Conservation (phyloP, 2,329 filamentous ascomycete genomes). For the Venturia carpophila region DNA sequence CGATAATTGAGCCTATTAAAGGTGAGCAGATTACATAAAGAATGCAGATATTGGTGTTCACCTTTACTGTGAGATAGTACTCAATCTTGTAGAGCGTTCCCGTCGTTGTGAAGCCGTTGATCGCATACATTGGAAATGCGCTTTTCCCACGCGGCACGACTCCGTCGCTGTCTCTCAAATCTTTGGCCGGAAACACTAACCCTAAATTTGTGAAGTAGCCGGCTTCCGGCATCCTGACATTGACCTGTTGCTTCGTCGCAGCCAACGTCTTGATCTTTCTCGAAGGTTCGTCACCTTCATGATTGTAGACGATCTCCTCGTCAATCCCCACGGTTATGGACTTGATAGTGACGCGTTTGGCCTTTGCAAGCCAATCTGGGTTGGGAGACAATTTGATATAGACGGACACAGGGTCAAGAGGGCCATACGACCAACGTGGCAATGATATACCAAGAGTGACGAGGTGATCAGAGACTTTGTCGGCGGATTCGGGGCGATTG, state of each 20-base stretch:
- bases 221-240: conserved; percentile 77
- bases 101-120: conserved; percentile 86
- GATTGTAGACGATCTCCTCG: conserved; percentile 98
- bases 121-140: conserved; percentile 80
- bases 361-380: conserved; percentile 82
- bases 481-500: conserved; percentile 84
- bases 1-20: conserved; percentile 69
- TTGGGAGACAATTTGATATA: conserved; percentile 94
- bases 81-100: conserved; percentile 97
- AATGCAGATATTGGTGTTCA: conserved; percentile 34
- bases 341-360: conserved; percentile 83
- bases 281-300: conserved; percentile 89
- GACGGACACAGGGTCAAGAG: conserved; percentile 87
- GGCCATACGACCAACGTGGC: conserved; percentile 93
- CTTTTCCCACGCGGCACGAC: conserved; percentile 77
- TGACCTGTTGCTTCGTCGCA: conserved; percentile 73
- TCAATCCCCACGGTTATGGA: conserved; percentile 92
- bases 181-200: conserved; percentile 82
- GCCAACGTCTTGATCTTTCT: conserved; percentile 82
- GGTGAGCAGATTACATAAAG: not conserved
- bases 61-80: conserved; percentile 92
- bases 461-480: conserved; percentile 79
- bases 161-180: conserved; percentile 78
- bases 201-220: conserved; percentile 92
- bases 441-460: conserved; percentile 87